Evolutionary conservation across 257 asterid genomes (phyloP), one percentile per base, ranked within the genome.

Genomic region (Solanum dulcamara): DNA sequence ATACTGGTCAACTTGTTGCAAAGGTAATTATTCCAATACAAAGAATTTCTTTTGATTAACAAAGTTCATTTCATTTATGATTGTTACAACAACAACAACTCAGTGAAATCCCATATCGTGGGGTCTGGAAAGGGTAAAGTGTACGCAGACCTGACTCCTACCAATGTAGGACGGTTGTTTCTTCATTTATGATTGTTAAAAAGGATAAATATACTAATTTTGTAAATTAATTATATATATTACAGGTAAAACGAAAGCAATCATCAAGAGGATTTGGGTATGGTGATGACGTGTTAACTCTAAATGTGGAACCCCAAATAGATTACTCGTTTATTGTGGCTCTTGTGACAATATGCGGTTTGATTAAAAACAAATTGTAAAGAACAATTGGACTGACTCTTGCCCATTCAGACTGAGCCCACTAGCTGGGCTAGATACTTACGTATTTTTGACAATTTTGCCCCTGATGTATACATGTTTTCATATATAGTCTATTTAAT

Each of bases 281-380:
- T 66, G 98, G 98, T 48, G 91, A 95, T 37, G 98, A 95, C 88
- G 98, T 95, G 10, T 17, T 94, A n/a, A 91, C 87, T 18, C 88
- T 95, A 79, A 89, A 50, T 85, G 94, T 94, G 89, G 98, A 93
- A 89, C 87, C 97, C 50, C 75, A 91, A 13, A 90, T 89, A 37
- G 97, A 95, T 88, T 91, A 86, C 57, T 75, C 93, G 10, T 91
- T 95, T 8, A 51, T 95, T 26, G 89, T 95, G 90, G 96, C 98
- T 88, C 93, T 95, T 80, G 91, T 95, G 46, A 89, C 94, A 24
- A 94, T 93, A 50, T 89, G 92, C 51, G 96, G 94, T 32, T 92
- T 94, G 84, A 90, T 94, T 80, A 91, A 90, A 67, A 86, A 86
- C 40, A 92, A 68, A 77, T 28, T 95, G 42, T 95, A 84, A 88